Conservation (phyloP, 192 early-diverging fungal genomes). For the Umbelopsis sp. region DNA sequence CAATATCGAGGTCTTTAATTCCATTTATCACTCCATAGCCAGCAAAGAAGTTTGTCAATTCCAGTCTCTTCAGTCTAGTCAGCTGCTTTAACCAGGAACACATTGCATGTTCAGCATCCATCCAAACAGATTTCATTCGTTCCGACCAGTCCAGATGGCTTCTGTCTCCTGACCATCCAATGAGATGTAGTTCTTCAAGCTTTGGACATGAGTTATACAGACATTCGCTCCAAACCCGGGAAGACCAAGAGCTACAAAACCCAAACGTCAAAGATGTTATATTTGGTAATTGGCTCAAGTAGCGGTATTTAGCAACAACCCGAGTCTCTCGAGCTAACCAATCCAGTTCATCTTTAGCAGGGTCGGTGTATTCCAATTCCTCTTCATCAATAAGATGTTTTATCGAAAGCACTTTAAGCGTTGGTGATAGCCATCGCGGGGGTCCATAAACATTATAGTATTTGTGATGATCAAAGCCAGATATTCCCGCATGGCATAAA, state of each 20-base stretch:
- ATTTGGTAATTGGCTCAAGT: not conserved
- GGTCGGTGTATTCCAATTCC: slow-evolving; percentile 13
- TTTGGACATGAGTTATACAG: not conserved
- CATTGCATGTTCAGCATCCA: slow-evolving; percentile 4
- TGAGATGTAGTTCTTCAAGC: not conserved
- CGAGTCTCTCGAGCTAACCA: slow-evolving; percentile 14
- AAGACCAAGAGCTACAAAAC: slow-evolving; percentile 6
- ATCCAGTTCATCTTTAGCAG: slow-evolving; percentile 1
- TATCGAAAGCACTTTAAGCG: not conserved
- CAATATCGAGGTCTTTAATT: not conserved
- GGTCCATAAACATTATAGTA: slow-evolving; percentile 5
- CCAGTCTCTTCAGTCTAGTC: not conserved
- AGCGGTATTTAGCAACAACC: slow-evolving; percentile 1
- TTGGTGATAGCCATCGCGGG: not conserved
- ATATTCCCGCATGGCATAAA: not conserved
- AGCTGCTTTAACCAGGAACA: not conserved
- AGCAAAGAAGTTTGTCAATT: slow-evolving; percentile 11
- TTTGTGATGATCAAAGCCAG: slow-evolving; percentile 12
- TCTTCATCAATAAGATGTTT: slow-evolving; percentile 9
- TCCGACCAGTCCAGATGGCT: slow-evolving; percentile 3
- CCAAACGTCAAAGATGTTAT: slow-evolving; percentile 13
- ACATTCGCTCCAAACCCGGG: slow-evolving; percentile 8
- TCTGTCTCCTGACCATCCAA: not conserved
- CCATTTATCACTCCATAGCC: slow-evolving; percentile 6
- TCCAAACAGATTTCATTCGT: not conserved